Percentiles rank a stretch among this genome's conserved stretches.
phyloP scores from a whole-genome alignment of 345 rosid genomes.

The Triadica sebifera region DNA sequence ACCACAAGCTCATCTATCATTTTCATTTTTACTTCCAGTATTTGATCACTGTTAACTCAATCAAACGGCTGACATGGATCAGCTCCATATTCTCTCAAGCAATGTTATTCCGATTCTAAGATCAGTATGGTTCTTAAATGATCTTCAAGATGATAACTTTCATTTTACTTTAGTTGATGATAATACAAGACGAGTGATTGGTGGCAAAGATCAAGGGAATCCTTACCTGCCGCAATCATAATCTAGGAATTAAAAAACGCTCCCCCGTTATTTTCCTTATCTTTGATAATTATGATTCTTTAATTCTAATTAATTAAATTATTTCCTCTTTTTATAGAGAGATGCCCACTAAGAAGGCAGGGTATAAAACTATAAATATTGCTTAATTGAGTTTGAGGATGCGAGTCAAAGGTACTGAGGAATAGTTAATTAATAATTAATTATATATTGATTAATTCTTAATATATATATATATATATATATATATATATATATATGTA shows the following conservation, averaged over 20 bases:
- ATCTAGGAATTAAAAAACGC: conserved; percentile 15
- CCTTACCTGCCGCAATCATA: conserved; percentile 42
- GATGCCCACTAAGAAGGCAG: conserved; percentile 8
- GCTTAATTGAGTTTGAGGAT: not conserved
- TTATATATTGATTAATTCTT: not conserved
- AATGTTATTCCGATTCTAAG: too few relatives aligned
- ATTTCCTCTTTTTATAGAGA: not conserved
- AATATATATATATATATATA: too few relatives aligned
- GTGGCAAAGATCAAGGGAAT: conserved; percentile 39
- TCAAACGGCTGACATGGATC: too few relatives aligned
- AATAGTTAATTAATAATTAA: not conserved
- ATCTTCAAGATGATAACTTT: not conserved
- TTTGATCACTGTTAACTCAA: too few relatives aligned
- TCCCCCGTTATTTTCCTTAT: conserved; percentile 4
- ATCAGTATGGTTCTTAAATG: too few relatives aligned
- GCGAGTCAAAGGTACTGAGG: not conserved
- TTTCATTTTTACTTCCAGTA: not conserved
- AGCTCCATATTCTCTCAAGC: too few relatives aligned
- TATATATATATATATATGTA: too few relatives aligned
- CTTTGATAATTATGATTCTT: conserved; percentile 12
- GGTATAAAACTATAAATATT: too few relatives aligned
- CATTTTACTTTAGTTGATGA: not conserved
- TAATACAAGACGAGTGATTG: conserved; percentile 24
- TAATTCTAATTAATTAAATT: not conserved
- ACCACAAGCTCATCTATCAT: not conserved